Base-by-base conservation (phyloP, 2,329 filamentous ascomycete species). In the Botrytis byssoidea region DNA sequence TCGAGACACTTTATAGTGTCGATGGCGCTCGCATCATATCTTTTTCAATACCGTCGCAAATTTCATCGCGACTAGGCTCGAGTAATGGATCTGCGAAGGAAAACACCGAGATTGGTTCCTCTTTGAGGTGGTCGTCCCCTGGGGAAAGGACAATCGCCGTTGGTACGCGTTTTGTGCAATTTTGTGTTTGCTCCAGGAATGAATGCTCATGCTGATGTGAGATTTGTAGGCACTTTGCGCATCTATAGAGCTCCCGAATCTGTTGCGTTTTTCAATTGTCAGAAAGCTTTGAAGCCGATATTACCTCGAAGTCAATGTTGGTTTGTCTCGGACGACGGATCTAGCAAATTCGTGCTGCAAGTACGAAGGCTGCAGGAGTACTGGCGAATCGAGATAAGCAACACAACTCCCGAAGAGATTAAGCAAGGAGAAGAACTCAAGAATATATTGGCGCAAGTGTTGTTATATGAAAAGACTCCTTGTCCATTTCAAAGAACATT, bases 271-370 rank as follows among this genome's bases (percentile, higher is more conserved):
- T 86, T 98, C 16, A 95, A 92, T 82, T 97, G 94, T 76, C 93
- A 93, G 74, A 90, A 89, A 72, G 91, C 95, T 25, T 87, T 97
- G 29, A 93, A 96, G 79, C 92, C 95, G 18, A 96, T 98, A 75
- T 84, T 98, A 70, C 93, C 93, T 37, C 93, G 93, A 81, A 97
- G 94, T 74, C 94, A 97, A 82, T 97, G 93, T 81, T 98, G 95
- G 95, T 97, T 93, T 81, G 92, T 98, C 20, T 73, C 71, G 46
- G 93, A 97, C 81, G 92, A 93, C 73, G 88, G 91, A 73, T 74
- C 70, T 92, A 94, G 86, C 82, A 88, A 91, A 78, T 97, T 97
- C 78, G 92, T 97, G n/a, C 84, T 98, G 74, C 92, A 95, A 77
- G 93, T 97, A 76, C 88, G 94, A 35, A 89, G 91, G 63, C 91